These are phyloP conservation scores for Ceratocystis cacaofunesta DNA, from an alignment of 2,329 filamentous ascomycete genomes.

Conservation along the genomic window DNA sequence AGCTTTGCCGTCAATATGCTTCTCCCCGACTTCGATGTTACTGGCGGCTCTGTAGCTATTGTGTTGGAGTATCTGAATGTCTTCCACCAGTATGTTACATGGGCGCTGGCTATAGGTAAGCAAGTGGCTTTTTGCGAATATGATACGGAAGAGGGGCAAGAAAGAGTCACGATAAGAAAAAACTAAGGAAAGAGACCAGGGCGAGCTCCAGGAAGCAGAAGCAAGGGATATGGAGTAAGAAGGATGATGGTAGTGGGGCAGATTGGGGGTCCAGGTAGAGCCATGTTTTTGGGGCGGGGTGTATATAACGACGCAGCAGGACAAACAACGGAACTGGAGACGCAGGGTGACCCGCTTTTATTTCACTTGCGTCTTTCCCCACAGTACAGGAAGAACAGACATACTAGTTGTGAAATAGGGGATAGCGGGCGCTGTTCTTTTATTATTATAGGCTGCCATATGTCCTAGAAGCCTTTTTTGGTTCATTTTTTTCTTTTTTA, in stretches of 20 bases:
- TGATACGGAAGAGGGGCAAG: neutral
- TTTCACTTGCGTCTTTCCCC: neutral
- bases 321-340: neutral
- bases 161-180: conserved; percentile 1
- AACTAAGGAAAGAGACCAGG: neutral
- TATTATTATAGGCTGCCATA: neutral
- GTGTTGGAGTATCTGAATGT: neutral
- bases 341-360: neutral
- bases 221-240: neutral
- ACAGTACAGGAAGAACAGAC: neutral
- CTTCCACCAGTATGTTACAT: too few species aligned
- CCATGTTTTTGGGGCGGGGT: neutral
- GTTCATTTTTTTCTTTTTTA: too few species aligned
- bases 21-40: neutral
- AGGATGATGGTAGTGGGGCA: neutral
- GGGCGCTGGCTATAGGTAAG: neutral
- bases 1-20: neutral
- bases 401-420: neutral
- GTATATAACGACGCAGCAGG: neutral
- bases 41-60: neutral
- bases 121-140: neutral
- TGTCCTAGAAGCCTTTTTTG: neutral
- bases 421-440: neutral
- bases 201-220: neutral
- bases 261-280: neutral